Conservation (phyloP, 2,329 filamentous ascomycete genomes). For the Phyllosticta paracitricarpa region DNA sequence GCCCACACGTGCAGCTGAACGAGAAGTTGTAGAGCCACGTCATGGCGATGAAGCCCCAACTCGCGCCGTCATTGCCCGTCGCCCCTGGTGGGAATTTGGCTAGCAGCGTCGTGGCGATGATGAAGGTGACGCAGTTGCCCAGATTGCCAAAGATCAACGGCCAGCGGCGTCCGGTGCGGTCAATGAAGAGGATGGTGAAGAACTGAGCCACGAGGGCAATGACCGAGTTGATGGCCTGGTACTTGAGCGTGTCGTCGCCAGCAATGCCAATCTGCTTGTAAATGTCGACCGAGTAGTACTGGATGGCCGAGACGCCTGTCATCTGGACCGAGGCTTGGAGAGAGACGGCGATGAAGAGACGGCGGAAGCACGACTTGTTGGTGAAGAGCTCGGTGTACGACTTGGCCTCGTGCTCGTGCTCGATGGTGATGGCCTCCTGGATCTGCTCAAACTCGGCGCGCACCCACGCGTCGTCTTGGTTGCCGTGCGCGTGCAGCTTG, state of each 20-base stretch:
- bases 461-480: constrained; percentile 58
- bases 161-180: constrained; percentile 60
- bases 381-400: constrained; percentile 61
- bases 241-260: constrained; percentile 56
- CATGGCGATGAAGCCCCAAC: constrained; percentile 65
- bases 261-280: constrained; percentile 61
- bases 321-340: constrained; percentile 66
- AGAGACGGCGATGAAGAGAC: constrained; percentile 58
- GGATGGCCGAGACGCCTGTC: constrained; percentile 56
- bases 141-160: constrained; percentile 64
- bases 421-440: constrained; percentile 53
- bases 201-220: constrained; percentile 61
- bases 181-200: constrained; percentile 58
- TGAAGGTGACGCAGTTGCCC: constrained; percentile 61
- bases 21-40: constrained; percentile 77
- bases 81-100: constrained; percentile 52
- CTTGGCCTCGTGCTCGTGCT: constrained; percentile 60
- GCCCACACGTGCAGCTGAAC: constrained; percentile 62
- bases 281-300: constrained; percentile 62
- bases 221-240: constrained; percentile 65
- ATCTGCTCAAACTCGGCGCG: constrained; percentile 64
- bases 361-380: constrained; percentile 56
- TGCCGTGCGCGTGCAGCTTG: constrained; percentile 58
- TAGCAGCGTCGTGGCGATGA: constrained; percentile 51
- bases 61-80: constrained; percentile 43